Percentiles rank a stretch among this genome's conserved stretches.
phyloP scores from a whole-genome alignment of 2,329 filamentous ascomycete species.

The Aspergillus latus region DNA sequence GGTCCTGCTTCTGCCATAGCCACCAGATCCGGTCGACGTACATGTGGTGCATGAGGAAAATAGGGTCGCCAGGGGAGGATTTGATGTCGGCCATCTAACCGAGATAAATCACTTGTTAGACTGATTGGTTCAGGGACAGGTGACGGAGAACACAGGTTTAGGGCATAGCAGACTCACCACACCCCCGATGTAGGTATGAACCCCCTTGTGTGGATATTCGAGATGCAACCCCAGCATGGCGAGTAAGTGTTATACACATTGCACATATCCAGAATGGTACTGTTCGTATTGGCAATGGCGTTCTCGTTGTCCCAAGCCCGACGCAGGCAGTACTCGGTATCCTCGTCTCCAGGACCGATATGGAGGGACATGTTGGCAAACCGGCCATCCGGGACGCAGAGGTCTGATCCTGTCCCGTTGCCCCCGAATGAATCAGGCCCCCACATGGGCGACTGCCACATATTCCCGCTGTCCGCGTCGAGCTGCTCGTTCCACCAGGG shows the following conservation, averaged over 20 bases:
- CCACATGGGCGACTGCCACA: neutral
- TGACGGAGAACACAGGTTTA: too few relatives aligned
- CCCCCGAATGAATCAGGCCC: neutral
- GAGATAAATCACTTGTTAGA: too few relatives aligned
- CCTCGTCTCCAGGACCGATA: constrained; percentile 11
- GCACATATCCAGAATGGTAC: neutral
- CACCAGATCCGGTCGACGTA: neutral
- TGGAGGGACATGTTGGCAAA: constrained; percentile 13
- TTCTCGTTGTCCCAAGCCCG: neutral
- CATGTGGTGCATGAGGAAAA: neutral
- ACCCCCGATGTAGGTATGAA: constrained; percentile 13
- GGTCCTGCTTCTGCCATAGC: neutral
- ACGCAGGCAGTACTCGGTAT: constrained; percentile 14
- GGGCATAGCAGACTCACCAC: neutral
- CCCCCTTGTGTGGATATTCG: constrained; percentile 14
- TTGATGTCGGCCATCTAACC: neutral
- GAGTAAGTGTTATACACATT: constrained; percentile 10
- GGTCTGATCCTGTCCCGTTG: neutral
- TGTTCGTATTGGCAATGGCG: neutral
- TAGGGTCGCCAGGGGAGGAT: neutral
- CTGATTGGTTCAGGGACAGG: too few relatives aligned
- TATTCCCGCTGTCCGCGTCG: neutral
- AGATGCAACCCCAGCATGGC: constrained; percentile 13
- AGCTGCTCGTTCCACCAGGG: neutral
- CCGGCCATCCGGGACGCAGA: constrained; percentile 9